A percentile compares a stretch with the other conserved stretches of the same genome.
phyloP scores from a whole-genome alignment of 495 filamentous ascomycete genomes.

The Poronia punctata region DNA sequence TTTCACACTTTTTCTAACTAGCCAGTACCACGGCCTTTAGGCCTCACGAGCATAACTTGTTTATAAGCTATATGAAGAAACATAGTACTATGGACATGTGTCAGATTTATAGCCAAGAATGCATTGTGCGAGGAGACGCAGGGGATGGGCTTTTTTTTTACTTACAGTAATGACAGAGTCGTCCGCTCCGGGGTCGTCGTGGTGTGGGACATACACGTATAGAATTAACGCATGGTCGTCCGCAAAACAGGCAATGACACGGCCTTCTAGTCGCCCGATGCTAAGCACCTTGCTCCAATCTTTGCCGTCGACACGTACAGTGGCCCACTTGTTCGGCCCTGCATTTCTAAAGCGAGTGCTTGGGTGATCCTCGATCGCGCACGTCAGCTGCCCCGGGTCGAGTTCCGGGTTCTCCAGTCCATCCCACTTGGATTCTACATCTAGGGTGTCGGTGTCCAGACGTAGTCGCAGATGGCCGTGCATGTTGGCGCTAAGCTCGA shows the following conservation, averaged over 20 bases:
- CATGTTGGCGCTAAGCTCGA: conserved; percentile 84
- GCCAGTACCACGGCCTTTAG: too few relatives aligned
- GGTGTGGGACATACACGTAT: conserved; percentile 80
- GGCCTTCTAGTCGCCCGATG: conserved; percentile 78
- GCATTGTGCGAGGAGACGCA: not conserved
- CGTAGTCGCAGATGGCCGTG: conserved; percentile 74
- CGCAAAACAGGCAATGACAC: conserved; percentile 81
- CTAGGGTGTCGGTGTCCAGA: conserved; percentile 69
- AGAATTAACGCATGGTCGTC: conserved; percentile 80
- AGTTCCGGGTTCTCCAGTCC: conserved; percentile 77
- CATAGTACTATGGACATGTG: conserved; percentile 22
- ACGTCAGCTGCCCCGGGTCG: conserved; percentile 61
- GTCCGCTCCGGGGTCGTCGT: conserved; percentile 57
- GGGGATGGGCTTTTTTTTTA: conserved; percentile 6
- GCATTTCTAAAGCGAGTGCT: conserved; percentile 59
- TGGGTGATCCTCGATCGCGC: conserved; percentile 64
- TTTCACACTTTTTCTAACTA: too few relatives aligned
- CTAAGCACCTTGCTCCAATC: conserved; percentile 88
- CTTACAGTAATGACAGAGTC: conserved; percentile 75
- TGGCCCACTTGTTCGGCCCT: conserved; percentile 66
- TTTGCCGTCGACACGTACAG: conserved; percentile 79
- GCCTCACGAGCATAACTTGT: too few relatives aligned
- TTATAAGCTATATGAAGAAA: conserved; percentile 24
- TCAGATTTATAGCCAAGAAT: conserved; percentile 1
- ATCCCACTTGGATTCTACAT: conserved; percentile 75